Evolutionary conservation across 306 rosid genomes (phyloP).

Genomic region (Lathyrus aphaca): DNA sequence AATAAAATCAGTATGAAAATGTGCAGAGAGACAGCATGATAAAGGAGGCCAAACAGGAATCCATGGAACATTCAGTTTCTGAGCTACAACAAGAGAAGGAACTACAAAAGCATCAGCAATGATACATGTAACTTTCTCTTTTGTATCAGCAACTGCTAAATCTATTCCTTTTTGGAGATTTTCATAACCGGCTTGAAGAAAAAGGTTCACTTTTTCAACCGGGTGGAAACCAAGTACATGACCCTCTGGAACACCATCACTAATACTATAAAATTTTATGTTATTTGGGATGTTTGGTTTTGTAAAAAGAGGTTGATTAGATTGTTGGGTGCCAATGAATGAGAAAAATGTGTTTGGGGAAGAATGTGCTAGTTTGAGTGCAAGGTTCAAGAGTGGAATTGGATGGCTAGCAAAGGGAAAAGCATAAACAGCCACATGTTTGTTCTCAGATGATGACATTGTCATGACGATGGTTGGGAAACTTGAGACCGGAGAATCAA

Average conservation of each 20-base stretch:
- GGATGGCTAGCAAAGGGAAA: conserved; percentile 58
- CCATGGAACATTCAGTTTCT: no score
- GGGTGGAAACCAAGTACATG: conserved; percentile 28
- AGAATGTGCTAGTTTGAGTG: conserved; percentile 39
- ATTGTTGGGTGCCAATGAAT: conserved; percentile 34
- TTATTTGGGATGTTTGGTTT: conserved; percentile 27
- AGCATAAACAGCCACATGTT: conserved; percentile 42
- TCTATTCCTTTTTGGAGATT: conserved; percentile 42
- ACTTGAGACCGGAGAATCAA: no score
- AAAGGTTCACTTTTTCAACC: conserved; percentile 39
- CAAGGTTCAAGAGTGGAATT: conserved; percentile 32
- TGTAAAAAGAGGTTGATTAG: conserved; percentile 31
- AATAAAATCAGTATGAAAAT: conserved; percentile 41
- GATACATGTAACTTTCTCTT: no score
- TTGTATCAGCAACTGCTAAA: conserved; percentile 24
- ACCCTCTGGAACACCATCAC: conserved; percentile 42
- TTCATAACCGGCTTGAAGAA: conserved; percentile 38
- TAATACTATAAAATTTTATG: conserved; percentile 27
- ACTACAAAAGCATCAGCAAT: no score
- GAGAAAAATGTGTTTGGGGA: conserved; percentile 43
- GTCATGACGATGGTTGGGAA: not conserved
- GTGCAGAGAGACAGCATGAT: conserved; percentile 43
- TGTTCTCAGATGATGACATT: not conserved
- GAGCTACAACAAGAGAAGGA: no score
- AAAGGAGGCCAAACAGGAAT: no score